These are phyloP conservation scores for Phytophthora litchii DNA, from an alignment of 352 stramenopile species.

Conservation along the genomic window DNA sequence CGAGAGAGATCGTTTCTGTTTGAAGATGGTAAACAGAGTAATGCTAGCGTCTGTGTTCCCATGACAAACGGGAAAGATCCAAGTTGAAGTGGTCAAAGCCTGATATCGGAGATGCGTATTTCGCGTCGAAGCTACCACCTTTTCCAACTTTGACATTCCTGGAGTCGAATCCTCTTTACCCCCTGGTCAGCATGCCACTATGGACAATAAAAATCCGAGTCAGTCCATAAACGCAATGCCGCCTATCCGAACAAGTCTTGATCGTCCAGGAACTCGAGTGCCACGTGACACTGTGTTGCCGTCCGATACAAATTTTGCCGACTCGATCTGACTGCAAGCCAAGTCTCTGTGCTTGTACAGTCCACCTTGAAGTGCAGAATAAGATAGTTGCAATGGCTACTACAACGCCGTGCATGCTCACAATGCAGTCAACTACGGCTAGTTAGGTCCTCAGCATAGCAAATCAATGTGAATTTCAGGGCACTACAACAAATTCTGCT, in stretches of 20 bases:
- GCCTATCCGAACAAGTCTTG: constrained; percentile 9
- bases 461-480: no score
- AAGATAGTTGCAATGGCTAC: constrained; percentile 1
- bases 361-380: constrained; percentile 23
- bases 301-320: constrained; percentile 2
- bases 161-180: constrained; percentile 5
- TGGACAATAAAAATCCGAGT: not conserved
- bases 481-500: not conserved
- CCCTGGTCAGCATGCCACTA: no score
- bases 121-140: constrained; percentile 3
- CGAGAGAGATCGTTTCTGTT: constrained; percentile 11
- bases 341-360: not conserved
- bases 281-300: constrained; percentile 16
- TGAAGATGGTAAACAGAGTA: constrained; percentile 3
- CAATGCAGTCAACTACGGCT: no score
- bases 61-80: constrained; percentile 10
- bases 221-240: not conserved
- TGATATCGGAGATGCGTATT: constrained; percentile 22
- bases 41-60: constrained; percentile 23
- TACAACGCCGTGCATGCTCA: not conserved
- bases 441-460: no score
- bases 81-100: constrained; percentile 20
- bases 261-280: not conserved
- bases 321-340: constrained; percentile 10
- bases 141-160: constrained; percentile 7